Conservation (phyloP, 108 stramenopile genomes). For the Nitzschia sp. region DNA sequence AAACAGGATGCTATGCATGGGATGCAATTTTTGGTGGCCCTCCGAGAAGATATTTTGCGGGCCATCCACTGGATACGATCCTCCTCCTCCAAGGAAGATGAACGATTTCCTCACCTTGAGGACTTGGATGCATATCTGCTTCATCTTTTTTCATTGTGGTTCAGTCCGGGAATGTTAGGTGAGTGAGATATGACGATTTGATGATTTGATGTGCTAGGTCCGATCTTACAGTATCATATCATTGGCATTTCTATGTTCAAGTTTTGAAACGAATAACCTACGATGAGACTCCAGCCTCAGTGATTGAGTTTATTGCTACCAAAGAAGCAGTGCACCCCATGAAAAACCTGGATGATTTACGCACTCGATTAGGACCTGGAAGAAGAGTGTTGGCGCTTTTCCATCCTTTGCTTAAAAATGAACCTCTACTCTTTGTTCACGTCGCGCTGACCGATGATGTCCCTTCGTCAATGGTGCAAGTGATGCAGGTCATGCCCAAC, state of each 20-base stretch:
- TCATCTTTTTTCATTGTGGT: conserved; percentile 40
- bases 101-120: conserved; percentile 19
- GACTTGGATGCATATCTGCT: conserved; percentile 42
- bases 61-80: conserved; percentile 27
- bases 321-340: conserved; percentile 93
- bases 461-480: conserved; percentile 56
- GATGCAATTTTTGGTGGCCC: conserved; percentile 55
- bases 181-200: too few relatives aligned
- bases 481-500: conserved; percentile 29
- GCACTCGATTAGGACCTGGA: conserved; percentile 71
- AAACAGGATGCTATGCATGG: conserved; percentile 53
- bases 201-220: too few relatives aligned
- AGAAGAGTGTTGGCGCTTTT: conserved; percentile 91
- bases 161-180: conserved; percentile 39
- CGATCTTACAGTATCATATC: not conserved
- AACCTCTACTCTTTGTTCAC: conserved; percentile 92
- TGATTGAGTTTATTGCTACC: conserved; percentile 89
- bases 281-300: conserved; percentile 75
- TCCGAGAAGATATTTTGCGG: conserved; percentile 58
- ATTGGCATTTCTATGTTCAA: not conserved
- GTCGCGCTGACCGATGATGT: conserved; percentile 58
- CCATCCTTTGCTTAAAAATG: conserved; percentile 82
- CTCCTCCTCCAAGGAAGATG: not conserved
- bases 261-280: conserved; percentile 79
- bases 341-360: conserved; percentile 79